phyloP scores from a whole-genome alignment of 108 stramenopile genomes.

The Fistulifera pelliculosa region DNA sequence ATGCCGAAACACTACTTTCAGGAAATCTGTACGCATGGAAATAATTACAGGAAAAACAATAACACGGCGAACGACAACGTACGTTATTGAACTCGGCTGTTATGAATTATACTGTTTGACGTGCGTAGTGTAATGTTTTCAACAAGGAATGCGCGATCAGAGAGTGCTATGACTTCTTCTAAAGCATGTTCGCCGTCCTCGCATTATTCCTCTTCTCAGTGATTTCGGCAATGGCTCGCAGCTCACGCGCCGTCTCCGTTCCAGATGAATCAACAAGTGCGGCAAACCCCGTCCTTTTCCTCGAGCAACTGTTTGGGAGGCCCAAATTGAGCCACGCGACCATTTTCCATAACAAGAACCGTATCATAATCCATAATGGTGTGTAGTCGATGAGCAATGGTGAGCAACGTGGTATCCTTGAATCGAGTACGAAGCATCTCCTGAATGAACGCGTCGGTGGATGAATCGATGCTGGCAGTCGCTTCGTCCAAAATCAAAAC shows the following conservation, averaged over 20 bases:
- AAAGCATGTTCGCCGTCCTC: too few species aligned
- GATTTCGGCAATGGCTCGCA: conserved; percentile 29
- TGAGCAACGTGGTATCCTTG: conserved; percentile 75
- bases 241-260: conserved; percentile 48
- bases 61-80: too few species aligned
- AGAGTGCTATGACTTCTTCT: too few species aligned
- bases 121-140: too few species aligned
- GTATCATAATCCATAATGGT: conserved; percentile 95
- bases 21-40: too few species aligned
- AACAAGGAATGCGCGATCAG: too few species aligned
- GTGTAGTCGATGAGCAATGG: conserved; percentile 86
- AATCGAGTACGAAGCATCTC: conserved; percentile 80
- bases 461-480: conserved; percentile 69
- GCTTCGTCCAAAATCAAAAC: conserved; percentile 80
- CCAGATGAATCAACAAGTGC: conserved; percentile 75
- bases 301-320: conserved; percentile 71
- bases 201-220: too few species aligned
- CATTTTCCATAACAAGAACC: conserved; percentile 82
- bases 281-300: conserved; percentile 45
- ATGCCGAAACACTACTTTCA: too few species aligned
- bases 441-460: conserved; percentile 82
- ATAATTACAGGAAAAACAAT: too few species aligned
- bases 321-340: conserved; percentile 77
- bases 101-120: too few species aligned
- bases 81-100: too few species aligned